Percentiles rank a stretch among this genome's conserved stretches.
Evolutionary conservation across 2,329 filamentous ascomycete genomes (phyloP).

Genomic region (Cryphonectria radicalis): DNA sequence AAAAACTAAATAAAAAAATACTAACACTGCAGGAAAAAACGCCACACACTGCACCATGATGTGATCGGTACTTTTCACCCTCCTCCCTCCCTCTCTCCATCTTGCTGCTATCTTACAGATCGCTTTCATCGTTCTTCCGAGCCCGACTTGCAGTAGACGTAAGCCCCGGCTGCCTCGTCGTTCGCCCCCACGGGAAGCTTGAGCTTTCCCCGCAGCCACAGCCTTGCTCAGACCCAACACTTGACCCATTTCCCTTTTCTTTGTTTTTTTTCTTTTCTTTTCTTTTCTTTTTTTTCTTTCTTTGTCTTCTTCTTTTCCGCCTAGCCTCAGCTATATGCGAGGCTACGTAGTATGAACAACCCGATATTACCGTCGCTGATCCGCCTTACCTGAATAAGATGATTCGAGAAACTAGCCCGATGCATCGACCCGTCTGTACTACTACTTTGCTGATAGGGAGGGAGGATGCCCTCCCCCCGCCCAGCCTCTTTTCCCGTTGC

Average conservation of each 20-base stretch:
- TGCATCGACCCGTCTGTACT: background rate
- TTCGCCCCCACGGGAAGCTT: background rate
- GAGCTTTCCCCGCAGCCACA: conserved; percentile 1
- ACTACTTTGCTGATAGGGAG: background rate
- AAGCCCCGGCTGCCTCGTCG: background rate
- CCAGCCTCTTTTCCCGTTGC: background rate
- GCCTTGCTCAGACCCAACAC: background rate
- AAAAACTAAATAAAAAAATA: no score
- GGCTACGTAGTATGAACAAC: background rate
- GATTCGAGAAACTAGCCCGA: background rate
- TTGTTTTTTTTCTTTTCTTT: no score
- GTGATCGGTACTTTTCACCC: background rate
- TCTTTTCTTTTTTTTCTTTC: background rate
- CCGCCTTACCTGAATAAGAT: background rate
- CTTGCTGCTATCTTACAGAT: background rate
- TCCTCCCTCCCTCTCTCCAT: no score
- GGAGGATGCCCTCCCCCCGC: no score
- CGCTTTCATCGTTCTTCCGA: background rate
- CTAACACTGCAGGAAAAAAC: background rate
- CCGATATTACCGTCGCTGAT: background rate
- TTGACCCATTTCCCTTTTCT: background rate
- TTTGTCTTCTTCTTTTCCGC: background rate
- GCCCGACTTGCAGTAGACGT: background rate
- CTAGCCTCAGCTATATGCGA: background rate
- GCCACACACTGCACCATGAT: background rate